Evolutionary conservation across 192 early-diverging fungal genomes (phyloP).

Genomic region (Backusella circina): DNA sequence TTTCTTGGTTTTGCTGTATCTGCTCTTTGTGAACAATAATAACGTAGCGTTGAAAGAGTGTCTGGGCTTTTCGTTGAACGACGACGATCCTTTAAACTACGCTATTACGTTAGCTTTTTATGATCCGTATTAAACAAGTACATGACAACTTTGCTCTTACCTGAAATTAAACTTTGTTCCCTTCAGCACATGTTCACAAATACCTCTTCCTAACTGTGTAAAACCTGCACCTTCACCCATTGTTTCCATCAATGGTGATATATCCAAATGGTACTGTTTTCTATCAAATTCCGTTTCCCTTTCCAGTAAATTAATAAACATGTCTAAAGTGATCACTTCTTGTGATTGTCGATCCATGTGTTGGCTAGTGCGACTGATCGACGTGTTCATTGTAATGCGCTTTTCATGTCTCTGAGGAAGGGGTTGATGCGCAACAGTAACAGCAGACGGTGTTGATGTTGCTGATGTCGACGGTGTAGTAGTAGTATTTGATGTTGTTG

Average conservation of each 20-base stretch:
- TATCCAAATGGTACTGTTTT: constrained; percentile 29
- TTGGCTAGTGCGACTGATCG: not conserved
- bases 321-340: constrained; percentile 10
- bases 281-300: constrained; percentile 25
- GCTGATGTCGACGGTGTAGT: not conserved
- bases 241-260: constrained; percentile 13
- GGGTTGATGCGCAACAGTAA: not conserved
- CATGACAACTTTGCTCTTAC: constrained; percentile 14
- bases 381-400: not conserved
- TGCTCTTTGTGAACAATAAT: constrained; percentile 33
- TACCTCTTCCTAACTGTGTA: constrained; percentile 28
- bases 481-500: not conserved
- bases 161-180: constrained; percentile 37
- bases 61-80: constrained; percentile 26
- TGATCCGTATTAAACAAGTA: not conserved
- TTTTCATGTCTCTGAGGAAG: not conserved
- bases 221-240: constrained; percentile 17
- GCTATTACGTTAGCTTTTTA: not conserved
- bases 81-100: constrained; percentile 33
- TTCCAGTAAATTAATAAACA: constrained; percentile 19
- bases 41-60: constrained; percentile 30
- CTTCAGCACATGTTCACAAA: constrained; percentile 29
- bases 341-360: constrained; percentile 3
- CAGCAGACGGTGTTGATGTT: not conserved
- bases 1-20: constrained; percentile 34